Percentiles rank a stretch among this genome's conserved stretches.
Evolutionary conservation across 495 filamentous ascomycete species (phyloP).

Genomic region (Trypethelium eluteriae): DNA sequence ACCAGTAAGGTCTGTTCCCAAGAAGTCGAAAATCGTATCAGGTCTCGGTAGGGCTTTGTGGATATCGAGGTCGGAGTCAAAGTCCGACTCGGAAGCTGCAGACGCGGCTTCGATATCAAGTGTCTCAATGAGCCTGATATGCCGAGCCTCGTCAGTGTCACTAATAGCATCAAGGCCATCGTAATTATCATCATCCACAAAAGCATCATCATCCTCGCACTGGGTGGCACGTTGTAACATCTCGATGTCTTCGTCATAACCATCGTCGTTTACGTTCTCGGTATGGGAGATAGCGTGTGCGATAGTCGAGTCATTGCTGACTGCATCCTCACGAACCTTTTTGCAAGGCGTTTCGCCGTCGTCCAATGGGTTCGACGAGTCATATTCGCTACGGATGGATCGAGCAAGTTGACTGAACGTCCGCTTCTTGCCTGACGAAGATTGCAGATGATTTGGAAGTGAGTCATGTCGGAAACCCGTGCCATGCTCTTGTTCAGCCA

Average conservation of each 20-base stretch:
- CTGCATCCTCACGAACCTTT: not conserved
- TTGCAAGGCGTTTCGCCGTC: not conserved
- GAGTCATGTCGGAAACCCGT: not conserved
- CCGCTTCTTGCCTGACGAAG: not conserved
- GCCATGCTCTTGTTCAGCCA: not conserved
- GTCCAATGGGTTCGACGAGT: not conserved
- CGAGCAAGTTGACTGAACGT: not conserved
- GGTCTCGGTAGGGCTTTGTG: not conserved
- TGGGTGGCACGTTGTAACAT: not conserved
- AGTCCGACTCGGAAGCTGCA: not conserved
- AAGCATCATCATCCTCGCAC: slow-evolving; percentile 3
- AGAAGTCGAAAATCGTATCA: not conserved
- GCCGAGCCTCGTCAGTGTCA: not conserved
- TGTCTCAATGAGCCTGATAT: not conserved
- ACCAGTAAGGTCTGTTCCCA: not conserved
- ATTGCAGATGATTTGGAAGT: not conserved
- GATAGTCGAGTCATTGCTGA: not conserved
- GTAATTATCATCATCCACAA: slow-evolving; percentile 4
- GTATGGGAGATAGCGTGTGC: not conserved
- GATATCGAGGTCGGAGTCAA: not conserved
- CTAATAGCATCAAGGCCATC: not conserved
- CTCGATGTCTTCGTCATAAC: not conserved
- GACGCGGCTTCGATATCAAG: not conserved
- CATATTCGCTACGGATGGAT: not conserved
- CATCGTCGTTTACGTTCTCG: not conserved